These are phyloP conservation scores for maize (Zea mays) DNA, from an alignment of 176 grass and related monocot genomes.

Conservation along the genomic window Zm-B73-REFERENCE-NAM-5.0 NC_050098.1:204587001-204587500, in stretches of 20 bases:
- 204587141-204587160: neutral
- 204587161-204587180: neutral
- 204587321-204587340: slow-evolving; percentile 93
- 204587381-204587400: neutral
- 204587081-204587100: slow-evolving; percentile 96
- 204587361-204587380: neutral
- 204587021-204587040: neutral
- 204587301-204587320: slow-evolving; percentile 89
- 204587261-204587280: slow-evolving; percentile 71
- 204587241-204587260: slow-evolving; percentile 52
- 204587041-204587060: slow-evolving; percentile 46
- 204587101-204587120: slow-evolving; percentile 80
- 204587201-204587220: neutral
- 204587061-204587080: slow-evolving; percentile 92
- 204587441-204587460: slow-evolving; percentile 93
- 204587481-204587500: slow-evolving; percentile 83
- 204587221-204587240: neutral
- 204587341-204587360: slow-evolving; percentile 33
- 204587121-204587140: slow-evolving; percentile 91
- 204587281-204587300: slow-evolving; percentile 76
- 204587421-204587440: slow-evolving; percentile 50
- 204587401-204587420: neutral
- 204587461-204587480: slow-evolving; percentile 73
- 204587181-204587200: neutral
- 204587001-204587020: neutral